Percentiles rank a stretch among this genome's conserved stretches.
These are phyloP conservation scores for Alternaria sp. DNA, from an alignment of 2,329 filamentous ascomycete genomes.

Conservation along the genomic window DNA sequence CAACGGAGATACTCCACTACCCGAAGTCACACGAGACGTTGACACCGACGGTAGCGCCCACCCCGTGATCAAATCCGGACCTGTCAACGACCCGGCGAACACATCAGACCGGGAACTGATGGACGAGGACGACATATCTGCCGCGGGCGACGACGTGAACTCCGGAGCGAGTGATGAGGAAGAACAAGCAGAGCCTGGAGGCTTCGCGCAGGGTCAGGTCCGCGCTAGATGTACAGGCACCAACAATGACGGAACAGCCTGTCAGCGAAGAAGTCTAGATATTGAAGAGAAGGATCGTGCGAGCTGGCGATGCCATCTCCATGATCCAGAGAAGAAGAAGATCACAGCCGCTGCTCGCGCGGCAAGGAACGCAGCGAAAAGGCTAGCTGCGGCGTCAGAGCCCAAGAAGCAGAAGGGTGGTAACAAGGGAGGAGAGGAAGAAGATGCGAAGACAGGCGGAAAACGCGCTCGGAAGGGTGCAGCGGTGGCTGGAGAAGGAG, in stretches of 20 bases:
- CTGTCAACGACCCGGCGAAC: not conserved
- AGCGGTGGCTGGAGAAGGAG: not conserved
- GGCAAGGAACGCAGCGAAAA: not conserved
- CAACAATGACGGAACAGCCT: not conserved
- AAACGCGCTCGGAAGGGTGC: not conserved
- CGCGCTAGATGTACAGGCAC: not conserved
- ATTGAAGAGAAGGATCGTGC: not conserved
- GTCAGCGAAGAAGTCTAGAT: not conserved
- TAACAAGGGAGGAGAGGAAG: not conserved
- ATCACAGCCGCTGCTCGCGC: not conserved
- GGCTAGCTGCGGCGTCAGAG: rapidly evolving
- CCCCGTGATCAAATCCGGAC: not conserved
- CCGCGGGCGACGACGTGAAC: not conserved
- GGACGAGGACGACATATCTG: not conserved
- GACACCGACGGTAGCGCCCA: not conserved
- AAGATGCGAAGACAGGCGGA: not conserved
- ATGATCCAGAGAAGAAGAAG: not conserved
- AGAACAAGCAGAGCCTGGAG: not conserved
- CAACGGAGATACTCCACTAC: not conserved
- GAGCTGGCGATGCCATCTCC: not conserved
- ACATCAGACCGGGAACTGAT: not conserved
- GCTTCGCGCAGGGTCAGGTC: not conserved
- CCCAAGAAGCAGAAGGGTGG: not conserved
- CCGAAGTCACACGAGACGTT: not conserved
- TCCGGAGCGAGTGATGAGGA: not conserved